These are phyloP conservation scores for Tripterygium wilfordii DNA, from an alignment of 177 flowering plant genomes.

Conservation along the genomic window DNA sequence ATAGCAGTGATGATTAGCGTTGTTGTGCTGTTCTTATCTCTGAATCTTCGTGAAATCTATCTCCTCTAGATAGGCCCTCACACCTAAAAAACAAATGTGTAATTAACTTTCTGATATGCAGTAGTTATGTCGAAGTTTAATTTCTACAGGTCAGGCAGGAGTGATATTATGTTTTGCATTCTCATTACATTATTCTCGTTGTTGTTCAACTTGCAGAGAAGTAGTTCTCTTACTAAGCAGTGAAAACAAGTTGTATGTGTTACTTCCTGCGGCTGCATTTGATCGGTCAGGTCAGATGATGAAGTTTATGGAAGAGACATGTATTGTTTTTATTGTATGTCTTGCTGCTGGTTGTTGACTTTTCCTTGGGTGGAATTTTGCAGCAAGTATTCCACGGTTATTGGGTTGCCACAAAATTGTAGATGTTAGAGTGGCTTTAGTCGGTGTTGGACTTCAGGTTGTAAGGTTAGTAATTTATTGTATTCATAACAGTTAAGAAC, in stretches of 20 bases:
- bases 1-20: too few species aligned
- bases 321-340: neutral
- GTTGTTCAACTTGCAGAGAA: conserved; percentile 39
- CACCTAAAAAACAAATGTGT: too few species aligned
- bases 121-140: too few species aligned
- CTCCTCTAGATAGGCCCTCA: neutral
- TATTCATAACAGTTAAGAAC: neutral
- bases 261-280: conserved; percentile 21
- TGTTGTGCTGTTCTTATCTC: too few species aligned
- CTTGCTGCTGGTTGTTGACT: neutral
- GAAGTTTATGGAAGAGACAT: conserved; percentile 11
- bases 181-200: neutral
- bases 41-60: too few species aligned
- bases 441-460: conserved; percentile 65
- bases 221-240: conserved; percentile 54
- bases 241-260: conserved; percentile 45
- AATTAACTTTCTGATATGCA: too few species aligned
- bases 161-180: neutral
- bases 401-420: conserved; percentile 46
- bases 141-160: too few species aligned
- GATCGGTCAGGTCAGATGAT: conserved; percentile 56
- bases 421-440: conserved; percentile 47
- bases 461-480: conserved; percentile 51
- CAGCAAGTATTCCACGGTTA: conserved; percentile 34
- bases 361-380: conserved; percentile 6